Base-by-base conservation (phyloP, 495 filamentous ascomycete genomes). In the Aspergillus biplanus region DNA sequence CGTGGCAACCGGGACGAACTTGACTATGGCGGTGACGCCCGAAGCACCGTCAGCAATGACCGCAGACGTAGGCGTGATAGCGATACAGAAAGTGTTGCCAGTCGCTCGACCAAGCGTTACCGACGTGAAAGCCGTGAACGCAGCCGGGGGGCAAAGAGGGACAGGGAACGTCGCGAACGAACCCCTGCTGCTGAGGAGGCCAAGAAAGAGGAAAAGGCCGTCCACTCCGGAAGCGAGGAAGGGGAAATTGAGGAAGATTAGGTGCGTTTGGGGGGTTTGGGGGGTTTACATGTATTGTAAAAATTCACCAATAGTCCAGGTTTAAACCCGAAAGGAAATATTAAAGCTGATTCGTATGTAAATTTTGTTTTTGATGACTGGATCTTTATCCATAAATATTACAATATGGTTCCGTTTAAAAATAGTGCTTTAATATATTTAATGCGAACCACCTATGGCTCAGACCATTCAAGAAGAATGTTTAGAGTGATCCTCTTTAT, bases 211-310 rank as follows among this genome's bases (percentile, higher is more conserved):
- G 89, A 93, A 60, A 81, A 85, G 62, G 84, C 84, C 2, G 84
- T 91, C 21, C 87, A 90, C 69, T 90, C 89, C 44, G 95, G 96
- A 37, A 98, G 95, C 68, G 95, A 99, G 76, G 95, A 99, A 76
- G 95, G 95, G 32, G 95, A 99, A 80, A 97, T 99, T 67, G 95
- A 97, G 71, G 95, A 97, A 78, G 92, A 96, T 50, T 67, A 64
- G 44, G 31, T 31, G 8, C 16, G 8, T 59, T 9, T 34, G 12
- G 6, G 8, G 15, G n/a, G n/a, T n/a, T n/a, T n/a, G n/a, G 54
- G 48, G 18, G 39, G 15, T 34, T 31, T 49, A 33, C 16, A 52
- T 60, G n/a, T 63, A 34, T 44, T 52, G 32, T 42, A 47, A 27
- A 27, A 27, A 27, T 27, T 27, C 21, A 27, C 21, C 21, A 27